phyloP scores from a whole-genome alignment of 352 stramenopile genomes.

The Phytopythium montanum region DNA sequence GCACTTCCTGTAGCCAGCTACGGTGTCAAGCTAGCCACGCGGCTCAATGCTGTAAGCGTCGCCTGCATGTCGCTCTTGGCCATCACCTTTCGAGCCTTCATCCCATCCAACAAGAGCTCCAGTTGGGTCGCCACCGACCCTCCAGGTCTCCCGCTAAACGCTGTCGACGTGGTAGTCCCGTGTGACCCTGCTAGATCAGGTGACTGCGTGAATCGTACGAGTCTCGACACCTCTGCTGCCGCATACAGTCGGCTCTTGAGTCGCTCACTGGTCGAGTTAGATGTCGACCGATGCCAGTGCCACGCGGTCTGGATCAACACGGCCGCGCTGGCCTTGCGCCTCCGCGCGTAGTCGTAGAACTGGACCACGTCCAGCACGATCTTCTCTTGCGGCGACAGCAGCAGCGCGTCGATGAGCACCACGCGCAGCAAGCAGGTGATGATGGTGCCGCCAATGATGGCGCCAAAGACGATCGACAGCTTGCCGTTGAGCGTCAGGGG shows the following conservation, averaged over 20 bases:
- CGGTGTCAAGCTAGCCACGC: background rate
- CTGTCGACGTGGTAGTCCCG: slow-evolving; percentile 8
- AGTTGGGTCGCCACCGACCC: slow-evolving; percentile 17
- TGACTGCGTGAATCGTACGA: slow-evolving; percentile 47
- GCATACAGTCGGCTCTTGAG: slow-evolving; percentile 37
- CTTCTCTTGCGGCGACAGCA: slow-evolving; percentile 49
- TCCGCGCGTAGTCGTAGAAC: slow-evolving; percentile 47
- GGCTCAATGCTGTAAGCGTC: background rate
- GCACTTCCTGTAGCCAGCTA: too few species aligned
- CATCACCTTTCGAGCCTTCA: slow-evolving; percentile 10
- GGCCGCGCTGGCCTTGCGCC: slow-evolving; percentile 32
- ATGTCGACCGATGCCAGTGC: slow-evolving; percentile 19
- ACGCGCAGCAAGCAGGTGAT: slow-evolving; percentile 59
- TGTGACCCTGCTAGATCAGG: slow-evolving; percentile 14
- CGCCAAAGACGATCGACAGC: slow-evolving; percentile 48
- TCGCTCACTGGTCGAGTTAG: slow-evolving; percentile 1
- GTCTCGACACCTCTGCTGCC: slow-evolving; percentile 38
- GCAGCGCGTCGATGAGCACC: slow-evolving; percentile 53
- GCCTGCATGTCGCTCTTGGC: background rate
- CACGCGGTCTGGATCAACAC: slow-evolving; percentile 49
- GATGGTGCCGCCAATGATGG: slow-evolving; percentile 52
- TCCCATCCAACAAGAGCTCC: slow-evolving; percentile 15
- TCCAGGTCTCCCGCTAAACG: slow-evolving; percentile 9
- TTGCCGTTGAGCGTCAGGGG: slow-evolving; percentile 50
- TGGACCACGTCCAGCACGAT: slow-evolving; percentile 55